Base-by-base conservation (phyloP, 2,329 filamentous ascomycete genomes). In the Chalaropsis ovoidea region DNA sequence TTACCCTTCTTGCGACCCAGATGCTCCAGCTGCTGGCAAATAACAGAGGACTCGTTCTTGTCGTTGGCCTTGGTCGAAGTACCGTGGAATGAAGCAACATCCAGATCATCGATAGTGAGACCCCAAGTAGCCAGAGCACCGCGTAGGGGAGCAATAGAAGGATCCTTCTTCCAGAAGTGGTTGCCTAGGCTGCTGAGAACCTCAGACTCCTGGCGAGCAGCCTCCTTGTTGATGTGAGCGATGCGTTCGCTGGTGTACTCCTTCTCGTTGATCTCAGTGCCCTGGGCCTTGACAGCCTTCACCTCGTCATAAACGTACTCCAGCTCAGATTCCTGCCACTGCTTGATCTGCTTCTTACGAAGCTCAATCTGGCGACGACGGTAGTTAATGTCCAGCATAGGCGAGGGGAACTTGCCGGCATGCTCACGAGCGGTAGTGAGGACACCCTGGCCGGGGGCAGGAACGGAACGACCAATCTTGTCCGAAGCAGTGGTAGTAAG, bases 31-130 rank as follows among this genome's bases (percentile, higher is more conserved):
- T 99, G 95, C 76, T 96, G 86, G 81, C 93, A 96, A 72, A 99
- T 88, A 73, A 96, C 94, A 64, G 92, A 92, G 19, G 94, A 97
- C 77, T 99, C 94, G 77, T 99, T 99, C 86, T 97, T 97, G 81
- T 99, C 94, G 76, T 99, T 99, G 71, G 94, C 94, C 74, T 95
- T 91, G 70, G 94, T 99, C 0, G 94, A 97, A 49, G 94, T 99
- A 72, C 94, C 94, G 80, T 99, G 94, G 89, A 97, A 97, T 15
- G 94, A 97, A 17, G 94, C 93, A 69, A 99, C 91, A 71, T 82
- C 88, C 43, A 99, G 85, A 72, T 99, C 94, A 73, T 99, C 94
- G 70, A 99, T 90, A 13, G 94, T 97, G 65, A 99, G 87, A 74
- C 93, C 94, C 94, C 94, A 99, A 11, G 93, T 97, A 62, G 94